Evolutionary conservation across 2,329 filamentous ascomycete species (phyloP), one percentile per base, ranked within the genome.

Genomic region (Sporothrix variecibatus): DNA sequence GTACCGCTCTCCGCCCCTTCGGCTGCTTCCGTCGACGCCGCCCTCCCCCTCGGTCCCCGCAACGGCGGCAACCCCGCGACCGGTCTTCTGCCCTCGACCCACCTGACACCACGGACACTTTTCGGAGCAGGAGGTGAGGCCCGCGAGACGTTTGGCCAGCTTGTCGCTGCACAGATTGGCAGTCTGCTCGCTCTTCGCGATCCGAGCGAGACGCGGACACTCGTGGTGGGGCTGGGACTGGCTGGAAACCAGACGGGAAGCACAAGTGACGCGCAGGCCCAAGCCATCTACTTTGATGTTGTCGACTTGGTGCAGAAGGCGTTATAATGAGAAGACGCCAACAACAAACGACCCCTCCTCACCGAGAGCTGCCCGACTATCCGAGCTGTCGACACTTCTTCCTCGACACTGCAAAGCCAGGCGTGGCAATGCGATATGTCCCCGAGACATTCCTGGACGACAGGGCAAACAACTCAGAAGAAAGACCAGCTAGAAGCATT

Each of bases 141-240:
- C 65, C 88, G 94, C 60, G 94, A 98, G 80, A 93, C 92, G 0
- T 82, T 97, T 5, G 95, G 94, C 0, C 95, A 98, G 81, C 89
- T 98, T 1, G 92, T 97, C 79, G 95, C 95, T 2, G 93, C 93
- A 60, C 95, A 98, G 79, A 92, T 98, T 77, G 96, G 92, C 5
- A 97, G 91, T 79, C 89, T 92, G 53, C 88, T 99, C 75, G 87
- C 91, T 23, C 89, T 92, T 75, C 91, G 91, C 76, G 87, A 93
- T 71, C 90, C 94, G 0, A 86, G 90, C 65, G 89, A 91, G 76
- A 84, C 84, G 73, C 85, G 90, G 58, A 90, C 85, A 1, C 80
- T 92, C n/a, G 83, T 92, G 11, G 81, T 92, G 2, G 90, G 90
- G 0, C 82, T 92, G 9, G 90, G 90, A 0, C 78, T 92, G 73